Evolutionary conservation across 768 basidiomycete species (phyloP).

Genomic region (Obba rivulosa): DNA sequence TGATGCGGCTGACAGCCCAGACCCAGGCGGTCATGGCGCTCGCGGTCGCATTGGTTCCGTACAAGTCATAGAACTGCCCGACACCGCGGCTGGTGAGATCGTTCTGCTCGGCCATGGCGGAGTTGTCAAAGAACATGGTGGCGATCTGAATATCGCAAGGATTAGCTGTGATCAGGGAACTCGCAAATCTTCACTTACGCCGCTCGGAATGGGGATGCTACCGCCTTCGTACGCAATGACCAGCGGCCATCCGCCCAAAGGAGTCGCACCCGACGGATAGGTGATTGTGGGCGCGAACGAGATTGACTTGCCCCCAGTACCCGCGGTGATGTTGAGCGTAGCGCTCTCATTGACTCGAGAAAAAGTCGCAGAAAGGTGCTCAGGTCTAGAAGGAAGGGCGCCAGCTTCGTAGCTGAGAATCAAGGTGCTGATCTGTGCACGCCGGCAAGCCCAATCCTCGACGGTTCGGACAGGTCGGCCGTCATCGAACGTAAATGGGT

Average conservation of each 20-base stretch:
- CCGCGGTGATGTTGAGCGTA: conserved; percentile 43
- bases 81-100: conserved; percentile 40
- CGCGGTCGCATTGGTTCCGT: conserved; percentile 41
- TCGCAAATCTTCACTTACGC: conserved; percentile 14
- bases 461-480: conserved; percentile 38
- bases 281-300: conserved; percentile 45
- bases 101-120: conserved; percentile 48
- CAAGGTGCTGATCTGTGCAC: conserved; percentile 41
- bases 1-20: conserved; percentile 55
- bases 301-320: conserved; percentile 41
- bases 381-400: conserved; percentile 41
- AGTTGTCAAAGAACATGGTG: conserved; percentile 48
- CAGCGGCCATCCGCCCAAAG: conserved; percentile 37
- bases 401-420: conserved; percentile 52
- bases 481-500: conserved; percentile 49
- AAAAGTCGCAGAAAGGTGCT: conserved; percentile 38
- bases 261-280: conserved; percentile 37
- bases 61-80: conserved; percentile 55
- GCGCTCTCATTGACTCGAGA: conserved; percentile 26
- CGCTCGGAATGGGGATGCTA: conserved; percentile 28
- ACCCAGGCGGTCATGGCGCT: conserved; percentile 60
- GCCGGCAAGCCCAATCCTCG: conserved; percentile 47
- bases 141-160: conserved; percentile 28
- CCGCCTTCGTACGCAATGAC: conserved; percentile 47
- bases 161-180: conserved; percentile 23